phyloP scores from a whole-genome alignment of 1,139 yeast genomes.

The Lodderomyces pseudojiufengensis region DNA sequence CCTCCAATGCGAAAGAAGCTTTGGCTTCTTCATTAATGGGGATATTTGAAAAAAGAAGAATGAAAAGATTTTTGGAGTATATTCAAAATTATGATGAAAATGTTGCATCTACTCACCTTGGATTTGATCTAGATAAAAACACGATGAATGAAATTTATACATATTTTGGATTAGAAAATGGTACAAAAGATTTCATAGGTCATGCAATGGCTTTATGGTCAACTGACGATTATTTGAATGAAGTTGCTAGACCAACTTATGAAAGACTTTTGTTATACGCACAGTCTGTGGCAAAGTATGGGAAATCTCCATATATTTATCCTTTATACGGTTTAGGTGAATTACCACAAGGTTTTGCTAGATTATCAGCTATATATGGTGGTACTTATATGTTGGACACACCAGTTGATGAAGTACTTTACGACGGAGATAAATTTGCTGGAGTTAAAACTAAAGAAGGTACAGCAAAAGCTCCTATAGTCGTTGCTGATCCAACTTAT shows the following conservation, averaged over 20 bases:
- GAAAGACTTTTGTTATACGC: constrained; percentile 84
- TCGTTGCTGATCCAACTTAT: constrained; percentile 97
- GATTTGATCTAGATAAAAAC: constrained; percentile 76
- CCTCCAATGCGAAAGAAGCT: constrained; percentile 89
- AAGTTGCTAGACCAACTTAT: constrained; percentile 90
- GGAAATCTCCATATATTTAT: constrained; percentile 93
- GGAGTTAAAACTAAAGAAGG: constrained; percentile 94
- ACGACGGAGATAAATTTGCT: constrained; percentile 50
- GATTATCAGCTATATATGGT: constrained; percentile 95
- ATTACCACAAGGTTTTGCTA: constrained; percentile 96
- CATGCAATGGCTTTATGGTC: constrained; percentile 99
- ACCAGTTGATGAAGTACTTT: constrained; percentile 85
- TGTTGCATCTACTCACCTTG: constrained; percentile 77
- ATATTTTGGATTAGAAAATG: constrained; percentile 87
- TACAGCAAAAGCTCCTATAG: constrained; percentile 85
- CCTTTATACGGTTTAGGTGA: constrained; percentile 98
- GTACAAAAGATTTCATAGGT: constrained; percentile 95
- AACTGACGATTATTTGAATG: constrained; percentile 81
- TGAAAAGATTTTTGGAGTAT: constrained; percentile 87
- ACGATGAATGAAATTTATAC: constrained; percentile 91
- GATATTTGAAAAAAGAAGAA: constrained; percentile 90
- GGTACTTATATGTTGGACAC: constrained; percentile 98
- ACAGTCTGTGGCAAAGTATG: constrained; percentile 89
- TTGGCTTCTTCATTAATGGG: constrained; percentile 92
- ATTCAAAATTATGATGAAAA: constrained; percentile 81